Conservation (phyloP, 164 flowering plant species). For the Brasenia schreberi region DNA sequence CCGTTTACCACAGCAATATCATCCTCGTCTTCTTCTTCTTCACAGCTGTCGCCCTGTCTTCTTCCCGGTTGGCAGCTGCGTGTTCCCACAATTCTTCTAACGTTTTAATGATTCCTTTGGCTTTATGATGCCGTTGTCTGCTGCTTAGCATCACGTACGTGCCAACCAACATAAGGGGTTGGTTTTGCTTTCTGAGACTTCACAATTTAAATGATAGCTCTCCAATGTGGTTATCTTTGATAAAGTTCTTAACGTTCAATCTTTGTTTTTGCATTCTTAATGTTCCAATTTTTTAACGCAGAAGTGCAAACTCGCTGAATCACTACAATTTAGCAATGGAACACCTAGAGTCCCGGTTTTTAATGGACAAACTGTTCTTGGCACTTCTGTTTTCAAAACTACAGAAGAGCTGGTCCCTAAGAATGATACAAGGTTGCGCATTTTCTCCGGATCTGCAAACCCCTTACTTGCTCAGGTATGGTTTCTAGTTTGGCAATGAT, state of each 20-base stretch:
- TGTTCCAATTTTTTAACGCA: constrained; percentile 5
- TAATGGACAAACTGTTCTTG: constrained; percentile 19
- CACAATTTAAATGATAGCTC: neutral
- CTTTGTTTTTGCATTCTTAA: neutral
- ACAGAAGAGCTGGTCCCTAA: constrained; percentile 6
- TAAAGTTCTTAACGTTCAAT: neutral
- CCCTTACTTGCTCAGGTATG: constrained; percentile 73
- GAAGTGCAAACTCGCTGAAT: constrained; percentile 49
- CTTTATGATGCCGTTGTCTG: neutral
- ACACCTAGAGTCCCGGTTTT: constrained; percentile 28
- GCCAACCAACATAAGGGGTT: no score
- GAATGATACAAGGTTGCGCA: constrained; percentile 48
- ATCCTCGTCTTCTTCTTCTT: no score
- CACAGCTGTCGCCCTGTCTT: no score
- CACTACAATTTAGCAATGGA: constrained; percentile 46
- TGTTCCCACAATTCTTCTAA: no score
- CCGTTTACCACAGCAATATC: no score
- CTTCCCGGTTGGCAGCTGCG: no score
- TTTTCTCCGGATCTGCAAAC: constrained; percentile 94
- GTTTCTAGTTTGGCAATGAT: neutral
- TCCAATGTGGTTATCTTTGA: neutral
- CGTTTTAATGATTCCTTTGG: neutral
- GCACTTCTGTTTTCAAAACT: constrained; percentile 20
- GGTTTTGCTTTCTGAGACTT: no score
- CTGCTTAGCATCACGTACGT: no score